phyloP scores from a whole-genome alignment of 371 early-diverging fungal species.

The Syncephalastrum racemosum region DNA sequence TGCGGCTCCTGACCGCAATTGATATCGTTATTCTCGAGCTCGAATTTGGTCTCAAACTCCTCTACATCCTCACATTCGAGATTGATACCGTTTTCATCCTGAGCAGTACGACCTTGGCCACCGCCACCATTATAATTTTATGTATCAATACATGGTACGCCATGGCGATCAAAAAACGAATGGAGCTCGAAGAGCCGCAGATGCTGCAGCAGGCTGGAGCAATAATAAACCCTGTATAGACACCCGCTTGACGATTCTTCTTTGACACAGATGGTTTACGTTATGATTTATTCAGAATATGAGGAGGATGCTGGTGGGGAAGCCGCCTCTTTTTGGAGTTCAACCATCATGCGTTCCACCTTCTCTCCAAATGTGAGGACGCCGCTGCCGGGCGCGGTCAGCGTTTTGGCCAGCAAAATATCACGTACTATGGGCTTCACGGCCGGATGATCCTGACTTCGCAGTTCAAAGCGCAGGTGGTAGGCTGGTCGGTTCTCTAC shows the following conservation, averaged over 20 bases:
- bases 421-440: constrained; percentile 13
- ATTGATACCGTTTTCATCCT: constrained; percentile 37
- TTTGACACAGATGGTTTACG: background rate
- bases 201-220: too few relatives aligned
- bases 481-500: constrained; percentile 15
- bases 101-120: constrained; percentile 30
- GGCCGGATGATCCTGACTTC: constrained; percentile 4
- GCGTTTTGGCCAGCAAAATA: constrained; percentile 10
- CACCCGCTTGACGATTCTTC: background rate
- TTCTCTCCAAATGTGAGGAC: constrained; percentile 13
- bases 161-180: background rate
- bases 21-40: constrained; percentile 34
- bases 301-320: too few relatives aligned
- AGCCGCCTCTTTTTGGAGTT: constrained; percentile 11
- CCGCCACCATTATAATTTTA: background rate
- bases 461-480: constrained; percentile 22
- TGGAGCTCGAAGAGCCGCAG: too few relatives aligned
- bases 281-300: too few relatives aligned
- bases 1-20: constrained; percentile 36
- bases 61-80: constrained; percentile 39
- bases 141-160: background rate
- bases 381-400: constrained; percentile 4
- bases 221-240: background rate
- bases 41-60: constrained; percentile 45
- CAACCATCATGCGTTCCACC: constrained; percentile 11